Conservation (phyloP, 1,284 basidiomycete species). For the Puccinia polysora region DNA sequence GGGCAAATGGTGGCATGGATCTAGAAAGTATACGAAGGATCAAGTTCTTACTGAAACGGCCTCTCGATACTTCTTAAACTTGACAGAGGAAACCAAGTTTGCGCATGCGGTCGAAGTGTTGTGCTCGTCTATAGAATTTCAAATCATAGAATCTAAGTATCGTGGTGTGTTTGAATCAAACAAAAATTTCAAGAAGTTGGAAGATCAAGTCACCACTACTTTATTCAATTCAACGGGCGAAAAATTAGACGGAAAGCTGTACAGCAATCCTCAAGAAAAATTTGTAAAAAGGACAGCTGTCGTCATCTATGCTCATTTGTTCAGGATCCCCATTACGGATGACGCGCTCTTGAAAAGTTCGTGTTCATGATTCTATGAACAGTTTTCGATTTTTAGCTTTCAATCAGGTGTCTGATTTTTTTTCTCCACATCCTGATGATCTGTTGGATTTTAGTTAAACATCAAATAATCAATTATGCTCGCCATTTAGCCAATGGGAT, state of each 20-base stretch:
- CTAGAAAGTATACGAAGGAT: constrained; percentile 83
- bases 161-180: constrained; percentile 46
- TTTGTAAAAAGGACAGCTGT: constrained; percentile 61
- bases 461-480: constrained; percentile 48
- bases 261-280: constrained; percentile 43
- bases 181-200: constrained; percentile 52
- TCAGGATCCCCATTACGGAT: constrained; percentile 66
- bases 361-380: constrained; percentile 38
- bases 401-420: constrained; percentile 24
- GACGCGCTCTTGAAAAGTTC: constrained; percentile 63
- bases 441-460: constrained; percentile 46
- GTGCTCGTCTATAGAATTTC: constrained; percentile 69
- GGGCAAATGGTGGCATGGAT: constrained; percentile 98
- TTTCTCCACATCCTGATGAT: no score
- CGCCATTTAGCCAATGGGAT: constrained; percentile 65
- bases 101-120: constrained; percentile 71
- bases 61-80: constrained; percentile 77
- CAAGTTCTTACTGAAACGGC: constrained; percentile 79
- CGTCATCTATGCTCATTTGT: constrained; percentile 78
- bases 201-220: constrained; percentile 55
- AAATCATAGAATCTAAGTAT: constrained; percentile 55
- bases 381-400: neutral
- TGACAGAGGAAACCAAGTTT: constrained; percentile 74
- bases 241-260: constrained; percentile 46
- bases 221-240: constrained; percentile 52